Conservation (phyloP, 2,329 filamentous ascomycete species). For the Ceratocystis cubensis region DNA sequence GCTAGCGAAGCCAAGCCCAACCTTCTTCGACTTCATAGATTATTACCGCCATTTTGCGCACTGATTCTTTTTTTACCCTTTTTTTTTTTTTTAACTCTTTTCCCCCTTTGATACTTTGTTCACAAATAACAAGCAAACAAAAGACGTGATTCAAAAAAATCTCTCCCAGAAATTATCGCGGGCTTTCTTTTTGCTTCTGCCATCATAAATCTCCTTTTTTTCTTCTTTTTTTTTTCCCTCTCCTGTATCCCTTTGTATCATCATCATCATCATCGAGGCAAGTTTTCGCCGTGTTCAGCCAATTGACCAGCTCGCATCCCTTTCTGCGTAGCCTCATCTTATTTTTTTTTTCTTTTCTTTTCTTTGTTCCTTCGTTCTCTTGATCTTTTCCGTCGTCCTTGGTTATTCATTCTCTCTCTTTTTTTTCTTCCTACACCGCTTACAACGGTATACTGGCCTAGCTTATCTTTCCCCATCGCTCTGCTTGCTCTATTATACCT, state of each 20-base stretch:
- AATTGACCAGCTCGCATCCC: background rate
- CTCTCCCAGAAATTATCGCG: background rate
- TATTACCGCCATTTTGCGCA: background rate
- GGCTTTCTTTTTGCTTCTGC: background rate
- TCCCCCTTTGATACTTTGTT: background rate
- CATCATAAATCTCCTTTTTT: background rate
- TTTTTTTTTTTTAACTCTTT: background rate
- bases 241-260: constrained; percentile 4
- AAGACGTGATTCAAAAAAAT: background rate
- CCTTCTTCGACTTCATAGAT: background rate
- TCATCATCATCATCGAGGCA: background rate
- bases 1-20: background rate
- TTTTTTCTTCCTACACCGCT: background rate
- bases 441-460: background rate
- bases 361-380: background rate
- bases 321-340: constrained; percentile 2
- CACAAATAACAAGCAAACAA: background rate
- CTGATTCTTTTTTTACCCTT: background rate
- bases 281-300: background rate
- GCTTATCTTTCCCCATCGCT: background rate
- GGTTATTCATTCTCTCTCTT: background rate
- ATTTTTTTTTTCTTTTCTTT: constrained; percentile 1
- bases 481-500: background rate
- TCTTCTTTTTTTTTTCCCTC: background rate
- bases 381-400: background rate